Percentiles rank a stretch among this genome's conserved stretches.
Conservation (phyloP, 768 basidiomycete genomes). For the Lactarius psammicola region DNA sequence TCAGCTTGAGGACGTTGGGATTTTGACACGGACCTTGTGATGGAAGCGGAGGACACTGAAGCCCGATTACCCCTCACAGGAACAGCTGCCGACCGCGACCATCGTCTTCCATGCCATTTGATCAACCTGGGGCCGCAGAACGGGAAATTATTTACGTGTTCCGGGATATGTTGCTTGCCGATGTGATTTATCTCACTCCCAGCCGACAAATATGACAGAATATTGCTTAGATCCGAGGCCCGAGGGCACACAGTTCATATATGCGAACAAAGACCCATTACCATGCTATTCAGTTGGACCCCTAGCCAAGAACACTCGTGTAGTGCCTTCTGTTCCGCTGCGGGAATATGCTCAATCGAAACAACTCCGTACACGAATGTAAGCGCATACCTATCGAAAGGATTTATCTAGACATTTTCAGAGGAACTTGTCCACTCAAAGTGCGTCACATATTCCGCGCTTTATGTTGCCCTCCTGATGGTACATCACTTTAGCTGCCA, state of each 20-base stretch:
- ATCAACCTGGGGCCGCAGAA: conserved; percentile 16
- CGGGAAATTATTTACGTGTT: conserved; percentile 22
- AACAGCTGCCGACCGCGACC: conserved; percentile 32
- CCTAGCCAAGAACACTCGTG: conserved; percentile 56
- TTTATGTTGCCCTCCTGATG: not conserved
- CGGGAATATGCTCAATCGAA: conserved; percentile 58
- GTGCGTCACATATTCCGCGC: conserved; percentile 39
- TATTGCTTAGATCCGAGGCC: conserved; percentile 42
- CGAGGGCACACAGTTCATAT: conserved; percentile 48
- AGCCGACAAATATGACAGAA: not conserved
- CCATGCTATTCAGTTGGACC: not conserved
- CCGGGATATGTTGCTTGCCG: conserved; percentile 19
- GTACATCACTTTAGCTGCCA: conserved; percentile 39
- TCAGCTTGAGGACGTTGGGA: conserved; percentile 39
- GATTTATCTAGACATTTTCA: too few relatives aligned
- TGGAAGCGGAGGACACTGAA: conserved; percentile 41
- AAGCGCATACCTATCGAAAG: conserved; percentile 5
- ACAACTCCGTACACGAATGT: conserved; percentile 66
- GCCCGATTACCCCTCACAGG: conserved; percentile 37
- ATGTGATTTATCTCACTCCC: conserved; percentile 11
- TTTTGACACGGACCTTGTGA: conserved; percentile 47
- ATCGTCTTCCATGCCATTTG: conserved; percentile 30
- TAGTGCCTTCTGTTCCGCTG: conserved; percentile 40
- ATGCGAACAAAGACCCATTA: conserved; percentile 51
- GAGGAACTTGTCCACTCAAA: conserved; percentile 58